These are phyloP conservation scores for Boletus patriciae DNA, from an alignment of 768 basidiomycete species.

Conservation along the genomic window DNA sequence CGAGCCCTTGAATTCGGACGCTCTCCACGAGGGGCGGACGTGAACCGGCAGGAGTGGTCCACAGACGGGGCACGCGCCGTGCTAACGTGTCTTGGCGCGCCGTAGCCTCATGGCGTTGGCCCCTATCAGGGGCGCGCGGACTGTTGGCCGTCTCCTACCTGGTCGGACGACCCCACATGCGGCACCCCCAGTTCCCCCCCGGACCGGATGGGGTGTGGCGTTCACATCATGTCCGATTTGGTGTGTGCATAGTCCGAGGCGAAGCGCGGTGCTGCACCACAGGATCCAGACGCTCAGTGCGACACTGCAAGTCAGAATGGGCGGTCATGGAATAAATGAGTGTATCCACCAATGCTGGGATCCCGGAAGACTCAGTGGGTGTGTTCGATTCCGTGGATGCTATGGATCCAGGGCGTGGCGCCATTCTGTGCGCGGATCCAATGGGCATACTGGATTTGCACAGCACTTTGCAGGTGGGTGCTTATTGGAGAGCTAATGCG, in stretches of 20 bases:
- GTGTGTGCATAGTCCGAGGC: slow-evolving; percentile 18
- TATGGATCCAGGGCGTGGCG: neutral
- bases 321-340: neutral
- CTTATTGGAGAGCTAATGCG: neutral
- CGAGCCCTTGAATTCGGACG: neutral
- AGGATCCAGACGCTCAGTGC: slow-evolving; percentile 4
- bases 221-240: slow-evolving; percentile 8
- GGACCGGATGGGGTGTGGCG: slow-evolving; percentile 7
- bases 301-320: neutral
- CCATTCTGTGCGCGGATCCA: slow-evolving; percentile 5
- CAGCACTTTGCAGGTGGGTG: neutral
- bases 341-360: neutral
- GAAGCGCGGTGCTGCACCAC: slow-evolving; percentile 10
- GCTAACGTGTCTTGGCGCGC: slow-evolving; percentile 13
- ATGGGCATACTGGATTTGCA: neutral
- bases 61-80: slow-evolving; percentile 4
- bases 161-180: slow-evolving; percentile 6
- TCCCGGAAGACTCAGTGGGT: neutral
- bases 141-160: neutral
- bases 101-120: slow-evolving; percentile 20
- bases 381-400: slow-evolving; percentile 4
- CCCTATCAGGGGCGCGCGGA: slow-evolving; percentile 7
- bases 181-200: slow-evolving; percentile 1
- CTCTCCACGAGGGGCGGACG: slow-evolving; percentile 1
- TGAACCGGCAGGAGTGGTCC: neutral